Evolutionary conservation across 1,284 basidiomycete genomes (phyloP).

Genomic region (Melampsora medusae): DNA sequence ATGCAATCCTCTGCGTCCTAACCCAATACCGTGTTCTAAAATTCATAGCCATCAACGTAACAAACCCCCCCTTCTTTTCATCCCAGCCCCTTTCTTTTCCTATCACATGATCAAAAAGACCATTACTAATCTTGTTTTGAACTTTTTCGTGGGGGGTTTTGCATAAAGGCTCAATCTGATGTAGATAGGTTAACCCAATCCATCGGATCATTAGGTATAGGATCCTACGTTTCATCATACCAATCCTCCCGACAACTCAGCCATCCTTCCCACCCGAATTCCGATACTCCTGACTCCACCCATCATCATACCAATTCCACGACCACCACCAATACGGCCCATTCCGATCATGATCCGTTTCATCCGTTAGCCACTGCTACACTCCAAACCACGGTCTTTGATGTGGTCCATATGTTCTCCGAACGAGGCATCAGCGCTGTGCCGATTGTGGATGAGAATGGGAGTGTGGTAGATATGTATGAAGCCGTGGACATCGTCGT

Average conservation of each 20-base stretch:
- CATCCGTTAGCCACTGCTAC: conserved; percentile 90
- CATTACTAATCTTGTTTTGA: conserved; percentile 45
- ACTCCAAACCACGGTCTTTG: conserved; percentile 87
- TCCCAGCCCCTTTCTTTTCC: background rate
- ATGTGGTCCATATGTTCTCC: conserved; percentile 98
- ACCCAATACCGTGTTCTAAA: conserved; percentile 98
- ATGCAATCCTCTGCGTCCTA: conserved; percentile 90
- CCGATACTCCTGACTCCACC: background rate
- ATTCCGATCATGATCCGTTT: conserved; percentile 61
- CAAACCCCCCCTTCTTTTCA: no score
- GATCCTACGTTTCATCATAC: conserved; percentile 74
- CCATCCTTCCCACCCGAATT: conserved; percentile 26
- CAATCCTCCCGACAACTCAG: conserved; percentile 46
- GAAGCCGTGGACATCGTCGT: conserved; percentile 99
- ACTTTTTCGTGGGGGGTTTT: conserved; percentile 56
- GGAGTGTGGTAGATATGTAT: conserved; percentile 92
- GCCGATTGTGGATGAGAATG: conserved; percentile 88
- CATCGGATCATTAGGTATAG: conserved; percentile 83
- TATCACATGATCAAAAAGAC: no score
- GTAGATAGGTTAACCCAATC: conserved; percentile 69
- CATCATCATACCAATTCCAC: background rate
- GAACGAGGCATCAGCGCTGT: conserved; percentile 93
- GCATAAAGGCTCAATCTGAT: conserved; percentile 70
- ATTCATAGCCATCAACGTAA: conserved; percentile 97
- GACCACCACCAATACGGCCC: conserved; percentile 9